These are phyloP conservation scores for Coffea humblotiana DNA, from an alignment of 305 asterid genomes.

Conservation along the genomic window DNA sequence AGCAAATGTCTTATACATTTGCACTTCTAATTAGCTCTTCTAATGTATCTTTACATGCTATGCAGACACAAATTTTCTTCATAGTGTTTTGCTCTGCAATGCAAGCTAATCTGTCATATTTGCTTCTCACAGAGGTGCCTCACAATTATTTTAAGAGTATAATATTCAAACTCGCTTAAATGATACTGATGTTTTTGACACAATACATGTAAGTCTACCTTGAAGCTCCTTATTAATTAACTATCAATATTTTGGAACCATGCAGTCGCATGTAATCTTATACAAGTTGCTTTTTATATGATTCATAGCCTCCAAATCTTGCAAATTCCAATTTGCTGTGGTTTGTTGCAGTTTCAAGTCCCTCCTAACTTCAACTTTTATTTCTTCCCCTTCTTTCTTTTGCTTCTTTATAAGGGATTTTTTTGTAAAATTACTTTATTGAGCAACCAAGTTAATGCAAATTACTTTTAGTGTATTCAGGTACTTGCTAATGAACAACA, in stretches of 20 bases:
- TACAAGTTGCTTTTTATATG: not conserved
- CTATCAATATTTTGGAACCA: not conserved
- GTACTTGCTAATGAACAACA: too few species aligned
- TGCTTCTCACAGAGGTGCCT: slow-evolving; percentile 49
- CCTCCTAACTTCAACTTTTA: not conserved
- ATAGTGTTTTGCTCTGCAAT: not conserved
- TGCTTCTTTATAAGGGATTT: not conserved
- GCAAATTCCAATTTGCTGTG: not conserved
- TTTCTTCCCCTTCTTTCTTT: not conserved
- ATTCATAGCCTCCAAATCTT: not conserved
- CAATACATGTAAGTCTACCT: slow-evolving; percentile 50
- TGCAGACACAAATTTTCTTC: not conserved
- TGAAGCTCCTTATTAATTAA: not conserved
- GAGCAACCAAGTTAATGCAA: not conserved
- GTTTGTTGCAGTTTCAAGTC: not conserved
- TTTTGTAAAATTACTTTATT: not conserved
- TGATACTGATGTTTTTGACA: slow-evolving; percentile 42
- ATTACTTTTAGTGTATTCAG: too few species aligned
- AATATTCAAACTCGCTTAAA: slow-evolving; percentile 72
- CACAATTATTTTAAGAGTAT: slow-evolving; percentile 57
- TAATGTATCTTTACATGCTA: not conserved
- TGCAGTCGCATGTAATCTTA: not conserved
- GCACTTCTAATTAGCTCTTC: not conserved
- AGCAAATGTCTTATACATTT: too few species aligned
- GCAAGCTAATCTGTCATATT: slow-evolving; percentile 5